Percentiles rank a stretch among this genome's conserved stretches.
Evolutionary conservation across 2,329 filamentous ascomycete genomes (phyloP).

Genomic region (Xylaria sp.): DNA sequence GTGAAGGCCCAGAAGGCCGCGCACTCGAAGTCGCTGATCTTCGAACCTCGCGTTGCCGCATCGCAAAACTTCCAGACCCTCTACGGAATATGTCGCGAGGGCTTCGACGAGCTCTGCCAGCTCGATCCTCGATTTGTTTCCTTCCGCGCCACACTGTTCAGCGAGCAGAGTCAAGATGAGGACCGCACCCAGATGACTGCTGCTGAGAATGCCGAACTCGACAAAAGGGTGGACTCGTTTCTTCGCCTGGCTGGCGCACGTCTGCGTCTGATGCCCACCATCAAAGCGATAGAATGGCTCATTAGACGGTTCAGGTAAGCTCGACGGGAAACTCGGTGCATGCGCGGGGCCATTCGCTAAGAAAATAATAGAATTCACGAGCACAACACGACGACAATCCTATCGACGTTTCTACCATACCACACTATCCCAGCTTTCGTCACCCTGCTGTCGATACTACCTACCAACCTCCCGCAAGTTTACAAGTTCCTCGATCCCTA

Average conservation of each 20-base stretch:
- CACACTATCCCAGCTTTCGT: constrained; percentile 81
- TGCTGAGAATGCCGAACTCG: constrained; percentile 74
- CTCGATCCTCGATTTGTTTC: constrained; percentile 73
- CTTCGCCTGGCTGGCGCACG: constrained; percentile 71
- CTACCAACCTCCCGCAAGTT: constrained; percentile 64
- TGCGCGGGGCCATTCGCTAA: constrained; percentile 10
- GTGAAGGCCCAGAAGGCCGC: constrained; percentile 87
- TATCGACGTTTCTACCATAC: constrained; percentile 88
- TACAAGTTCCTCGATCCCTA: constrained; percentile 87
- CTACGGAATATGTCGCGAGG: constrained; percentile 79
- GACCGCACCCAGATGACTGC: constrained; percentile 81
- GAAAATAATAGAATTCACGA: constrained; percentile 69
- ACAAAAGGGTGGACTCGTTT: constrained; percentile 74
- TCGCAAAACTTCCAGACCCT: constrained; percentile 87
- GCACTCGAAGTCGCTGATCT: constrained; percentile 92
- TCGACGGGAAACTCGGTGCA: neutral
- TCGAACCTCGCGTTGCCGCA: constrained; percentile 77
- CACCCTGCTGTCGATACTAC: constrained; percentile 81
- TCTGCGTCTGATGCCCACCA: constrained; percentile 75
- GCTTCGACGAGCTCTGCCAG: constrained; percentile 84
- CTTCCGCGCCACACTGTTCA: constrained; percentile 79
- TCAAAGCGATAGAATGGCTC: constrained; percentile 93
- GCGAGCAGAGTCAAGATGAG: constrained; percentile 83
- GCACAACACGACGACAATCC: constrained; percentile 71
- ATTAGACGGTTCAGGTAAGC: constrained; percentile 79